A percentile compares a stretch with the other conserved stretches of the same genome.
phyloP scores from a whole-genome alignment of 176 grass and related monocot species.

The Raddia guianensis region DNA sequence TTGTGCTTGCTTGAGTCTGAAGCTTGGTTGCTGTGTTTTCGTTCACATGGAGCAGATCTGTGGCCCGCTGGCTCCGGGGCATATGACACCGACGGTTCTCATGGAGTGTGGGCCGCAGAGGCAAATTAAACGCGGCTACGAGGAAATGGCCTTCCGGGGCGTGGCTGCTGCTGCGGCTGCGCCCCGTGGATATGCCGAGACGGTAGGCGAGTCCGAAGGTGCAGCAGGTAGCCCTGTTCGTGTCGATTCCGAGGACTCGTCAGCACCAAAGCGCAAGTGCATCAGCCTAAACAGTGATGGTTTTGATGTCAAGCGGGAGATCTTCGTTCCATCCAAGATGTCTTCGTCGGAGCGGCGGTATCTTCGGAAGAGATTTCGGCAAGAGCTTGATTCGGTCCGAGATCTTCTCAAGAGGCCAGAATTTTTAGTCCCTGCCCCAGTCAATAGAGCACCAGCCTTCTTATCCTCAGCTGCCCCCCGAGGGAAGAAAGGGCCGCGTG shows the following conservation, averaged over 20 bases:
- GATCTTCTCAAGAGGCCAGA: conserved; percentile 59
- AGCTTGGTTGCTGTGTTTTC: not conserved
- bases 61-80: conserved; percentile 48
- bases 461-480: conserved; percentile 51
- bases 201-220: conserved; percentile 58
- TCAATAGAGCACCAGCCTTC: conserved; percentile 40
- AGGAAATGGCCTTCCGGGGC: conserved; percentile 49
- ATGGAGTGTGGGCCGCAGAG: conserved; percentile 59
- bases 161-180: not conserved
- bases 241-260: conserved; percentile 72
- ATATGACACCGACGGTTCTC: conserved; percentile 67
- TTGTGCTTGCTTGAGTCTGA: conserved; percentile 14
- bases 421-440: conserved; percentile 11
- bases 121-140: conserved; percentile 48
- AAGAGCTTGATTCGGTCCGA: conserved; percentile 62
- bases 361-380: conserved; percentile 59
- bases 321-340: conserved; percentile 65
- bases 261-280: conserved; percentile 76
- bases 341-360: conserved; percentile 63
- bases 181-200: conserved; percentile 41
- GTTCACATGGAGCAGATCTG: conserved; percentile 32
- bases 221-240: conserved; percentile 51
- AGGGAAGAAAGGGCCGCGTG: conserved; percentile 48
- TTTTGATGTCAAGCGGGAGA: conserved; percentile 61
- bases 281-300: conserved; percentile 70